Base-by-base conservation (phyloP, 169 alveolate genomes). In the Cryptosporidium meleagridis region DNA sequence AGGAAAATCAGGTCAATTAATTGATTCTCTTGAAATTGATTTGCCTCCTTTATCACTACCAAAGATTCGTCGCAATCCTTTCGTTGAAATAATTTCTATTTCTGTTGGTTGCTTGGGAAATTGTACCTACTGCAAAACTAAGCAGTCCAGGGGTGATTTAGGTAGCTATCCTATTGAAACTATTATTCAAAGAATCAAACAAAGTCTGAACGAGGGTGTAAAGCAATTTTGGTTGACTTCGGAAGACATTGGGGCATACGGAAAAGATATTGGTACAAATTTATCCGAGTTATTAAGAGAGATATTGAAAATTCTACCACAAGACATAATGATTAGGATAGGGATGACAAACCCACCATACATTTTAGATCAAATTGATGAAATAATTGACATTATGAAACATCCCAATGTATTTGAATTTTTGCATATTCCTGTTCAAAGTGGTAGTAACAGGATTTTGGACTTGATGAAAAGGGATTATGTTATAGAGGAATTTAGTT, bases 261-360 rank as follows among this genome's bases (percentile, higher is more conserved):
- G 99, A 12, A 93, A 98, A 51, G 99, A 98, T 92, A 95, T 98
- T 33, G 99, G 98, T 33, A 97, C 99, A 65, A 95, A 96, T 92
- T 92, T 98, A 18, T 98, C 98, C 0, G 94, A 94, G 55, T 93
- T 98, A 59, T 93, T 97, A 52, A 84, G 84, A 51, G 93, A 93
- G 75, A 93, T 97, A 9, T 92, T 96, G 48, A 94, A 94, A 37
- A 85, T 91, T 33, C 84, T 96, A 16, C 98, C 96, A 55, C 68
- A 93, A 71, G 98, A 95, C 93, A 92, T 94, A 89, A 95, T 97
- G 98, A 58, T 96, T 48, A 94, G 98, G 84, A 93, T 97, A 29
- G 99, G 99, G n/a, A 98, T 98, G 99, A 97, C 99, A 37, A 98
- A 98, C 91, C 99, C 99, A 7, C 99, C 99, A 0, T 97, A 96